Conservation (phyloP, 805 yeast genomes). For the baker's yeast (Saccharomyces cerevisiae) region DNA sequence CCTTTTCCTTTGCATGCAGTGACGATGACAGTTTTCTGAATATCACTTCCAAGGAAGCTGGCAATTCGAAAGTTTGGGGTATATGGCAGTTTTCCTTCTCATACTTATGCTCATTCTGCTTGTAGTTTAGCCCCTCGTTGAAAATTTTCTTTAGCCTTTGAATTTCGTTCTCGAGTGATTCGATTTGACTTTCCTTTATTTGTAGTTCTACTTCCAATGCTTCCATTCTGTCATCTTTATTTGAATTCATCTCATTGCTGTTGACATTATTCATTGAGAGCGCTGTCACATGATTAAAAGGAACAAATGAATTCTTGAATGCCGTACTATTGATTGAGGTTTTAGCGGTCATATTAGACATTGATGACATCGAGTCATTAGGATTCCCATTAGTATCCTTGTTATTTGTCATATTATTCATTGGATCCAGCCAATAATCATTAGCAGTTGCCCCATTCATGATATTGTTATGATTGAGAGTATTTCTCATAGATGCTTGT, state of each 20-base stretch:
- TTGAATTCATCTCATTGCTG: neutral
- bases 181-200: slow-evolving; percentile 46
- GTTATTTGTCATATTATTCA: neutral
- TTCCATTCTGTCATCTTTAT: slow-evolving; percentile 26
- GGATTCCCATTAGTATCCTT: neutral
- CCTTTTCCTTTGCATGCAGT: slow-evolving; percentile 40
- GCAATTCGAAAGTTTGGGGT: slow-evolving; percentile 28
- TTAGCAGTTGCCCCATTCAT: neutral
- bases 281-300: neutral
- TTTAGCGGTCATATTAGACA: neutral
- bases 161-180: slow-evolving; percentile 39
- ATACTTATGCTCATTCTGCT: slow-evolving; percentile 28
- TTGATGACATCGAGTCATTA: neutral
- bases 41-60: slow-evolving; percentile 38
- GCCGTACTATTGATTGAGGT: neutral
- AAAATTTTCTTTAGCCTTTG: slow-evolving; percentile 28
- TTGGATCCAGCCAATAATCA: neutral
- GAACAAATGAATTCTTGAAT: neutral
- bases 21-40: slow-evolving; percentile 42
- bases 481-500: neutral
- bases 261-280: neutral
- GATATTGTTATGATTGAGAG: neutral
- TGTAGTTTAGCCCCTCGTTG: slow-evolving; percentile 33
- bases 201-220: slow-evolving; percentile 42
- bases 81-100: slow-evolving; percentile 12